Conservation (phyloP, 495 filamentous ascomycete species). For the Neurospora terricola region DNA sequence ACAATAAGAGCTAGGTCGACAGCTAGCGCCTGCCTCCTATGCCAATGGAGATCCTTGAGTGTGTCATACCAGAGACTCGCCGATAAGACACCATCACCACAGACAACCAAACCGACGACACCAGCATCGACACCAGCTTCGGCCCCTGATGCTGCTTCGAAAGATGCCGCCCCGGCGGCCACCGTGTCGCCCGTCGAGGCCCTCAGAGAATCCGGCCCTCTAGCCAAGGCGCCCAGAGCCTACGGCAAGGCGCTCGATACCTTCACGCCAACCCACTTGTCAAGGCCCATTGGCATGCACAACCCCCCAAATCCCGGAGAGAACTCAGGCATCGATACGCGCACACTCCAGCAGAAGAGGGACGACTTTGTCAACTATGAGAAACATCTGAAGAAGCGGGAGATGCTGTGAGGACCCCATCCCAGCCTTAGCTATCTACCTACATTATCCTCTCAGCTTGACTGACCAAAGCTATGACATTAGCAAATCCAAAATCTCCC, state of each 20-base stretch:
- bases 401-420: constrained; percentile 50
- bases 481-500: constrained; percentile 50
- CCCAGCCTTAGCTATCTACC: neutral
- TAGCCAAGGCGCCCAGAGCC: constrained; percentile 39
- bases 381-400: constrained; percentile 62
- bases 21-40: constrained; percentile 27
- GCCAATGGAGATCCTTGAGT: constrained; percentile 40
- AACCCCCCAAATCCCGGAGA: constrained; percentile 64
- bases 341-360: constrained; percentile 55
- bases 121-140: constrained; percentile 2
- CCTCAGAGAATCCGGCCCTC: constrained; percentile 16
- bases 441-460: neutral
- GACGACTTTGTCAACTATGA: constrained; percentile 81
- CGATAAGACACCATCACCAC: constrained; percentile 18
- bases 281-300: constrained; percentile 70
- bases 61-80: constrained; percentile 31
- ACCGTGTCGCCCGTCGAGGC: neutral
- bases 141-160: neutral
- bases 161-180: neutral
- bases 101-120: neutral
- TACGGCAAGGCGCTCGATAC: constrained; percentile 47
- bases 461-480: neutral
- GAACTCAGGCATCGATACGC: constrained; percentile 66
- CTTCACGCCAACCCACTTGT: constrained; percentile 59
- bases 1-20: constrained; percentile 5